Evolutionary conservation across 2,329 filamentous ascomycete species (phyloP).

Genomic region (Colletotrichum tabaci): DNA sequence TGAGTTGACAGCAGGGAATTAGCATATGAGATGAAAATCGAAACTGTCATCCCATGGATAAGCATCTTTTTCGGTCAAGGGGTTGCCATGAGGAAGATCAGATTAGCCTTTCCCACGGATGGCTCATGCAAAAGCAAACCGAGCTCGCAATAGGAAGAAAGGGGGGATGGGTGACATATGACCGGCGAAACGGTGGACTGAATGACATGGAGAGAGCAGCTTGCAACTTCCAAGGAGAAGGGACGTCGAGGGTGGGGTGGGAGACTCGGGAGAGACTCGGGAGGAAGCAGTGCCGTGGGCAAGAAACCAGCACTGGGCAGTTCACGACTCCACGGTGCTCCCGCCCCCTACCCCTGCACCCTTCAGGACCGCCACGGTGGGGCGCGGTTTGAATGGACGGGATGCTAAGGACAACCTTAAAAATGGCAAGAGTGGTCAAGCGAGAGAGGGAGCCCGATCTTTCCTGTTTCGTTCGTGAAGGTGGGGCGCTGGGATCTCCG

Average conservation of each 20-base stretch:
- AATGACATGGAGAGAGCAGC: not conserved
- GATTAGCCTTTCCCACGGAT: slow-evolving; percentile 33
- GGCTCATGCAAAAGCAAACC: slow-evolving; percentile 14
- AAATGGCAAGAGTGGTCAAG: slow-evolving; percentile 18
- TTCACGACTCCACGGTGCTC: not conserved
- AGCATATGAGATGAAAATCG: slow-evolving; percentile 21
- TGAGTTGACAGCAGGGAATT: slow-evolving; percentile 8
- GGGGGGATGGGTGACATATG: not conserved
- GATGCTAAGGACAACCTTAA: slow-evolving; percentile 40
- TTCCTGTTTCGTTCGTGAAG: slow-evolving; percentile 10
- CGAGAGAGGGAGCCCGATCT: not conserved
- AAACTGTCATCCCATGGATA: slow-evolving; percentile 35
- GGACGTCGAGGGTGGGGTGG: not conserved
- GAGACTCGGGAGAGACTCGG: not conserved
- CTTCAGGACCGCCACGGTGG: slow-evolving; percentile 24
- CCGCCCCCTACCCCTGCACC: not conserved
- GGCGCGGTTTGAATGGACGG: slow-evolving; percentile 33
- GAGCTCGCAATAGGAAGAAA: not conserved
- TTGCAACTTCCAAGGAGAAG: not conserved
- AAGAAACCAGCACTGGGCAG: not conserved
- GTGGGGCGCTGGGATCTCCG: slow-evolving; percentile 25
- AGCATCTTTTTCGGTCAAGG: slow-evolving; percentile 10
- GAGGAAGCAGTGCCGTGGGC: slow-evolving; percentile 20
- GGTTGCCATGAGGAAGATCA: slow-evolving; percentile 35
- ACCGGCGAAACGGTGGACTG: not conserved